Evolutionary conservation across 148 eudicot genomes (phyloP), one percentile per base, ranked within the genome.

Genomic region (Persicaria maculosa): DNA sequence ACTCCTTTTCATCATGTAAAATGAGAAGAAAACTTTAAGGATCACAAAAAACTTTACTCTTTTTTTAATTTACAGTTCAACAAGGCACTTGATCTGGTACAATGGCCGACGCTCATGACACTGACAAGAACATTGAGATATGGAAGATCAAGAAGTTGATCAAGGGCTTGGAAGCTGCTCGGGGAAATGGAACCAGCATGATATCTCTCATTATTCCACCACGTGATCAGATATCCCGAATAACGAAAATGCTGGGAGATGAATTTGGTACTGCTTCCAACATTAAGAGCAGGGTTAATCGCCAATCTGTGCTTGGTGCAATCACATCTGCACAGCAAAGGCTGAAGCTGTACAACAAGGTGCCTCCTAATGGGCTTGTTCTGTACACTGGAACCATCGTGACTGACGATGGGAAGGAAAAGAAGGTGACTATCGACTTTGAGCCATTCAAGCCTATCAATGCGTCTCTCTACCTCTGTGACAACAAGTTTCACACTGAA

Each of bases 81-180:
- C 36, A 59, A 59, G 67, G 10, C 67, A 8, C 0, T 44, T 68
- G 20, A 50, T 12, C 74, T 47, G 55, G 17, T 50, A 19, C 68
- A 16, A 74, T 74, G 76, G 54, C 74, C 61, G 77, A 74, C 46
- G 76, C 47, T 74, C 77, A 74, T 47, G 77, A 74, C 11, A 74
- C 77, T 58, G 77, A 74, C 77, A 74, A 74, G 77, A 74, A 74
- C 77, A 74, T 74, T 62, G 77, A 74, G 48, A 74, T 74, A 59
- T 74, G 71, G 77, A 74, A 74, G 77, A 45, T 62, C 43, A 74
- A 74, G 77, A 74, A 74, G 70, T 62, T 74, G 71, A 74, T 74
- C 70, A 74, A 74, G 61, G 77, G 71, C 8, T 47, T 74, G 50
- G 77, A 74, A 59, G 77, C 77, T 61, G 77, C 77, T n/a, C 61